Percentiles rank a stretch among this genome's conserved stretches.
Conservation (phyloP, 1,139 yeast genomes). For the Wickerhamomyces sp. region DNA sequence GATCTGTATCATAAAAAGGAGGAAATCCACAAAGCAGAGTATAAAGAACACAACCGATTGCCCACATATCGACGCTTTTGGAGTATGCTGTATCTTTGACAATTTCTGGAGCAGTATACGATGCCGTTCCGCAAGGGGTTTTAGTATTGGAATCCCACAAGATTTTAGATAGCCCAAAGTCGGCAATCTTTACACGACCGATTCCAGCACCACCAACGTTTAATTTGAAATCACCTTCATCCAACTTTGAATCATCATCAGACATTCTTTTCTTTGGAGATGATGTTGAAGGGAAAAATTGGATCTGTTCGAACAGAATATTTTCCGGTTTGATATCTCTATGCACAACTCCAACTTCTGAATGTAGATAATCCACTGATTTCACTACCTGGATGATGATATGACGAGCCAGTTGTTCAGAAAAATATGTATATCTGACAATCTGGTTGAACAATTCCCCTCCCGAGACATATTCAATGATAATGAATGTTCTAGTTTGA, state of each 20-base stretch:
- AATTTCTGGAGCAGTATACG: conserved; percentile 92
- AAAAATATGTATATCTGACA: conserved; percentile 84
- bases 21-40: conserved; percentile 93
- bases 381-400: conserved; percentile 79
- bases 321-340: conserved; percentile 93
- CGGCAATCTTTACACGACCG: conserved; percentile 83
- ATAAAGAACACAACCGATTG: conserved; percentile 87
- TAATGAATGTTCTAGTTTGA: conserved; percentile 62
- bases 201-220: conserved; percentile 88
- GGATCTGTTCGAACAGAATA: conserved; percentile 73
- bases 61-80: conserved; percentile 94
- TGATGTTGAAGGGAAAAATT: conserved; percentile 49
- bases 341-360: conserved; percentile 76
- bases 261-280: conserved; percentile 50
- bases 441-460: conserved; percentile 95
- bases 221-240: conserved; percentile 78
- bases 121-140: conserved; percentile 89
- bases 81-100: conserved; percentile 82
- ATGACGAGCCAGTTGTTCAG: conserved; percentile 81
- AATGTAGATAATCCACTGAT: conserved; percentile 79
- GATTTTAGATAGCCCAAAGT: conserved; percentile 88
- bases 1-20: conserved; percentile 88
- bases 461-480: conserved; percentile 83
- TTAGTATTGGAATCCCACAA: conserved; percentile 64
- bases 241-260: conserved; percentile 73